Evolutionary conservation across 768 basidiomycete genomes (phyloP), one percentile per base, ranked within the genome.

Genomic region (Tricholoma flavovirens): DNA sequence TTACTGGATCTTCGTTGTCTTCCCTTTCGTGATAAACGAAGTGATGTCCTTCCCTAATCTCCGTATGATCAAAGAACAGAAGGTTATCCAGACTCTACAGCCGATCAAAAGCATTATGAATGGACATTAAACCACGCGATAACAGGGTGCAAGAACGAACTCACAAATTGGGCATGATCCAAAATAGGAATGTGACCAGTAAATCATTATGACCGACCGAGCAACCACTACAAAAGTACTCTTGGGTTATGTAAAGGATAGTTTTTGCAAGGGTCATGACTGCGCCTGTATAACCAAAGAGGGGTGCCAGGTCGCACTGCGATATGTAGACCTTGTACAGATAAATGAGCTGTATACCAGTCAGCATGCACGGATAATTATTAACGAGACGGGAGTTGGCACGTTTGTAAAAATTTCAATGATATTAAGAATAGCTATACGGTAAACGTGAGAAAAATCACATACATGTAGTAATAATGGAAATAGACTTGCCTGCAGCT

Each of bases 251-350:
- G 68, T 92, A 93, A 29, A 93, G 77, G 1, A 80, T 70, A 1
- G 90, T 93, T 75, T 93, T 92, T 30, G 81, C 82, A 30, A 90
- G 70, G 2, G 90, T 92, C 80, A 89, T 83, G 5, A 79, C 73
- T 7, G 78, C 84, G 10, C 81, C 81, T 9, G 84, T 76, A 65
- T 90, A 90, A 3, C 90, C 90, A 40, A 92, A 67, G 9, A 92
- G 62, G 2, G 88, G 84, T 3, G 90, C 88, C 11, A 78, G 65
- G 46, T 71, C 64, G 40, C 62, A 65, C 64, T 45, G 82, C 69
- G 70, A 71, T 45, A 82, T 70, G 62, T 91, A 80, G 11, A 79
- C 81, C 11, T 81, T 77, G 66, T 84, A 88, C 35, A 91, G 68
- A 66, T 91, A 92, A 55, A 71, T 62, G 40, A 75, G 67, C 75